Evolutionary conservation across 2,329 filamentous ascomycete genomes (phyloP), one percentile per base, ranked within the genome.

Genomic region (Claviceps quebecensis): DNA sequence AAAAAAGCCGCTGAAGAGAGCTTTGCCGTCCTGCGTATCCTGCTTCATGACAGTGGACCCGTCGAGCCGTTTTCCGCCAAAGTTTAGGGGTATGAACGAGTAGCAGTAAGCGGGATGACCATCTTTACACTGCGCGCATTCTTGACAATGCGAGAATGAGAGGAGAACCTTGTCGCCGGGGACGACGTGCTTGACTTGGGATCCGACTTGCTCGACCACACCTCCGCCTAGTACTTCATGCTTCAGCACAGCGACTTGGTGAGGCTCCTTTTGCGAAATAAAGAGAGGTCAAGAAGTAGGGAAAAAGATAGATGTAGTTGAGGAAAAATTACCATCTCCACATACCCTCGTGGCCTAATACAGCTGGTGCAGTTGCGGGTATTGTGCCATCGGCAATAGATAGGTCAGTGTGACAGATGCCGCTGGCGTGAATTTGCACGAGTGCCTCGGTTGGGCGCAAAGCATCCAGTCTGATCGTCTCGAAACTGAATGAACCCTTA

Each of bases 1-100:
- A 22, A 67, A 67, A 45, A 66, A 68, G 37, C 57, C 48, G 49
- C 58, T 60, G 52, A 50, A 17, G 7, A 46, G 16, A 23, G 45
- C 16, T 5, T 34, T 47, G 6, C 34, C 40, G 34, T 41, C 48
- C 29, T 37, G 41, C 14, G 19, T 41, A 8, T 22, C 26, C 34
- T 38, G 26, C 17, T 2, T 40, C 29, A 45, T 38, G 40, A 37
- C 29, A 11, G 40, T 29, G 7, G 48, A 38, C 5, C 48, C 40
- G 34, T 49, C 48, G 5, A 23, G 11, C 17, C 39, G 26, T 37
- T 49, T 36, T 19, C 40, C 40, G 39, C 39, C 13, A 16, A 44
- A 37, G 11, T 49, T 49, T 14, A 49, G 40, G n/a, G 40, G 48
- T n/a, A 37, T 6, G 13, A 49, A 49, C 8, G 29, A 37, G 37